Conservation (phyloP, 257 asterid genomes). For the Pogostemon cablin region DNA sequence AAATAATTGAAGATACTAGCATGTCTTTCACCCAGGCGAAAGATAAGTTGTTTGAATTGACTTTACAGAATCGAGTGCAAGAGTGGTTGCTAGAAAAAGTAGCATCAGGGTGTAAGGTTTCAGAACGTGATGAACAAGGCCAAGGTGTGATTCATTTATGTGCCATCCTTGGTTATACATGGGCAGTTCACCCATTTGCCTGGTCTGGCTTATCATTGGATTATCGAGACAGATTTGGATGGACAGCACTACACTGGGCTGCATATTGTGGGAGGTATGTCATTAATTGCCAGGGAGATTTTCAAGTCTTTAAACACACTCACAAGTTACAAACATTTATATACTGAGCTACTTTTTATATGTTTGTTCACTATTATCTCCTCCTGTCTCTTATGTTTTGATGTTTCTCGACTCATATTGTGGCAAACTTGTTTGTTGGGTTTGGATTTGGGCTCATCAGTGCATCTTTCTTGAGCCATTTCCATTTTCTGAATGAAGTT, state of each 20-base stretch:
- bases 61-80: conserved; percentile 62
- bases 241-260: conserved; percentile 99
- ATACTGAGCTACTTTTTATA: background rate
- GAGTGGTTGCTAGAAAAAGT: conserved; percentile 91
- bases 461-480: conserved; percentile 9
- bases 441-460: conserved; percentile 1
- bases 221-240: conserved; percentile 89
- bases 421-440: background rate
- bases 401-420: conserved; percentile 1
- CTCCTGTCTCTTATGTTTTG: background rate
- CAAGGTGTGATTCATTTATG: conserved; percentile 94
- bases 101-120: conserved; percentile 54
- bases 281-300: conserved; percentile 17
- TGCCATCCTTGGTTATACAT: conserved; percentile 87
- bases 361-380: conserved; percentile 8
- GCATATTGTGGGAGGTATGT: conserved; percentile 90
- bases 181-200: conserved; percentile 82
- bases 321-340: no score
- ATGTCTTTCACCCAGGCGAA: conserved; percentile 70
- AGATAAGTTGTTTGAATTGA: conserved; percentile 72
- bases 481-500: background rate
- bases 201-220: conserved; percentile 87
- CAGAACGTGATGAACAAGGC: conserved; percentile 90
- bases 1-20: conserved; percentile 56
- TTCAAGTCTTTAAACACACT: background rate